Evolutionary conservation across 1,284 basidiomycete species (phyloP).

Genomic region (Thelephora terrestris): DNA sequence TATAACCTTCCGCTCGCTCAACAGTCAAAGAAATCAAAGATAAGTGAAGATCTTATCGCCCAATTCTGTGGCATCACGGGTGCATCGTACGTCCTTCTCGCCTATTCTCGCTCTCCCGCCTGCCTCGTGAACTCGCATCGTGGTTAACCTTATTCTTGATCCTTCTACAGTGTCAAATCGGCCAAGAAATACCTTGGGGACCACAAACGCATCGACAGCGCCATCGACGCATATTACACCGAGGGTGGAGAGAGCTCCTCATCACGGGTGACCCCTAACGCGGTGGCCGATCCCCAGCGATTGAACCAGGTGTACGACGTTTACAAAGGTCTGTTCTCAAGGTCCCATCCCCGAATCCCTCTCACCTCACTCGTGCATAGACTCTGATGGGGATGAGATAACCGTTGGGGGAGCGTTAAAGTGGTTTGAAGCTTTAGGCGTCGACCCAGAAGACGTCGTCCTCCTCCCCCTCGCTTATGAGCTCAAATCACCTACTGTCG

Average conservation of each 20-base stretch:
- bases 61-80: constrained; percentile 62
- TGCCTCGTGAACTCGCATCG: not conserved
- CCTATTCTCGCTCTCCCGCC: constrained; percentile 4
- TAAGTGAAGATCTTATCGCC: constrained; percentile 35
- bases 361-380: constrained; percentile 21
- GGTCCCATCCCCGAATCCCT: not conserved
- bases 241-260: constrained; percentile 26
- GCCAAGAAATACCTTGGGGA: constrained; percentile 68
- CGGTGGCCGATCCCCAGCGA: constrained; percentile 37
- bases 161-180: constrained; percentile 39
- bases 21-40: constrained; percentile 9
- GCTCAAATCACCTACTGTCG: constrained; percentile 63
- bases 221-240: constrained; percentile 69
- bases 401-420: constrained; percentile 66
- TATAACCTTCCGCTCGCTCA: not conserved
- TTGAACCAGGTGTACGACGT: constrained; percentile 61
- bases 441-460: constrained; percentile 70
- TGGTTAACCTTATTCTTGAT: not conserved
- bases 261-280: constrained; percentile 9
- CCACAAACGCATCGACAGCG: constrained; percentile 60
- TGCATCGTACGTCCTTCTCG: constrained; percentile 44
- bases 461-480: constrained; percentile 71
- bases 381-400: constrained; percentile 50
- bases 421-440: constrained; percentile 56
- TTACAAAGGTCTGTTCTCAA: constrained; percentile 57